These are phyloP conservation scores for Handroanthus guayacan DNA, from an alignment of 257 asterid species.

Conservation along the genomic window DNA sequence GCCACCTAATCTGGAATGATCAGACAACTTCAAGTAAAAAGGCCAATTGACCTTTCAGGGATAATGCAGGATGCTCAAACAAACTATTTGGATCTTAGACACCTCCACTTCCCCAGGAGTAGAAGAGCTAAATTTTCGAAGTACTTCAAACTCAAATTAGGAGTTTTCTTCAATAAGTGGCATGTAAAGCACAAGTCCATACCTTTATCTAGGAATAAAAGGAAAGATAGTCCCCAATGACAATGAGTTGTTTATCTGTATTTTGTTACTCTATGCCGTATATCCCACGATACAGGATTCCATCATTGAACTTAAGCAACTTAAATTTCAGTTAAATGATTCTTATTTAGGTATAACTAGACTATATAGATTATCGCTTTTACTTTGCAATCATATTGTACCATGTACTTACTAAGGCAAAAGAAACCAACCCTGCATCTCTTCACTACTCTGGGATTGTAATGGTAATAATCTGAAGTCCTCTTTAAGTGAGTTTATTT, in stretches of 20 bases:
- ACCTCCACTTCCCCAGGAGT: no score
- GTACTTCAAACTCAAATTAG: slow-evolving; percentile 1
- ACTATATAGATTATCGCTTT: background rate
- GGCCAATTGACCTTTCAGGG: slow-evolving; percentile 6
- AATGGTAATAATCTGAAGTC: background rate
- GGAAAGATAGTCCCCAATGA: background rate
- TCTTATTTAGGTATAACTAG: background rate
- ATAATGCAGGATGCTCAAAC: slow-evolving; percentile 5
- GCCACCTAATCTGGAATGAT: background rate
- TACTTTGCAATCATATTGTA: slow-evolving; percentile 6
- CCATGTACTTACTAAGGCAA: background rate
- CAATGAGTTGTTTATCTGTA: background rate
- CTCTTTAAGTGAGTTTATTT: background rate
- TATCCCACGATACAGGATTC: slow-evolving; percentile 6
- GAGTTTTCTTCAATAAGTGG: background rate
- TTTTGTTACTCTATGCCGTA: slow-evolving; percentile 7
- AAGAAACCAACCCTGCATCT: slow-evolving; percentile 1
- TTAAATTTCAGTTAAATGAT: slow-evolving; percentile 6
- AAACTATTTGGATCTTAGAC: no score
- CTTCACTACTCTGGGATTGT: background rate
- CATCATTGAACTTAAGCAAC: background rate
- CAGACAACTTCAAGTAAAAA: background rate
- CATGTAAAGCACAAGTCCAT: background rate
- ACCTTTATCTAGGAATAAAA: background rate
- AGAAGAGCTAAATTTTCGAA: background rate